phyloP scores from a whole-genome alignment of 495 filamentous ascomycete species.

The Penicillium ucsense region DNA sequence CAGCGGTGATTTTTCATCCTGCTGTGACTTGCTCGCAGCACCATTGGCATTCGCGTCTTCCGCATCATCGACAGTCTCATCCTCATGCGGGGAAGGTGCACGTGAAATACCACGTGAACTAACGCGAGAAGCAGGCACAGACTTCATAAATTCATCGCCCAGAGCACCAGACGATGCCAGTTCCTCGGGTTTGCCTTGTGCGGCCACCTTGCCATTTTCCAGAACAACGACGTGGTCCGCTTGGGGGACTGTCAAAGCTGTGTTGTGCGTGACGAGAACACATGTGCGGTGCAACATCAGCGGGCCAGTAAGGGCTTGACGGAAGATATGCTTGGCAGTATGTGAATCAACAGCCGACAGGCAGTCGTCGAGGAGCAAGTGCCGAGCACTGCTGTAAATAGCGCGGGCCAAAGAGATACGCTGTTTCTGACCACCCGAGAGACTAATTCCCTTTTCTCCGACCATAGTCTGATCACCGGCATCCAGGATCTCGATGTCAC shows the following conservation, averaged over 20 bases:
- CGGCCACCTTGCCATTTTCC: slow-evolving; percentile 71
- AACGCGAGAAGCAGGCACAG: slow-evolving; percentile 52
- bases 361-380: slow-evolving; percentile 90
- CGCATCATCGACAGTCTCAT: slow-evolving; percentile 5
- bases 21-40: slow-evolving; percentile 20
- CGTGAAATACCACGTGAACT: slow-evolving; percentile 63
- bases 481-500: slow-evolving; percentile 87
- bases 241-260: slow-evolving; percentile 68
- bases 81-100: slow-evolving; percentile 50
- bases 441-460: slow-evolving; percentile 92
- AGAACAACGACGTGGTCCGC: slow-evolving; percentile 75
- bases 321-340: slow-evolving; percentile 97
- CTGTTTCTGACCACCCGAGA: slow-evolving; percentile 97
- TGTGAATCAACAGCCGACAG: slow-evolving; percentile 98
- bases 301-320: slow-evolving; percentile 79
- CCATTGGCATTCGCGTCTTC: slow-evolving; percentile 21
- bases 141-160: slow-evolving; percentile 72
- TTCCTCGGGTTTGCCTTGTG: slow-evolving; percentile 66
- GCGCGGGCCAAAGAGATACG: slow-evolving; percentile 91
- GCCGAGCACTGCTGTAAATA: slow-evolving; percentile 82
- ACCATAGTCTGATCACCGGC: slow-evolving; percentile 89
- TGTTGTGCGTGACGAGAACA: slow-evolving; percentile 95
- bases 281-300: slow-evolving; percentile 85
- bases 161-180: slow-evolving; percentile 77
- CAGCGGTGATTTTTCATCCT: slow-evolving; percentile 42